These are phyloP conservation scores for Orbilia blumenaviensis DNA, from an alignment of 2,329 filamentous ascomycete species.

Conservation along the genomic window DNA sequence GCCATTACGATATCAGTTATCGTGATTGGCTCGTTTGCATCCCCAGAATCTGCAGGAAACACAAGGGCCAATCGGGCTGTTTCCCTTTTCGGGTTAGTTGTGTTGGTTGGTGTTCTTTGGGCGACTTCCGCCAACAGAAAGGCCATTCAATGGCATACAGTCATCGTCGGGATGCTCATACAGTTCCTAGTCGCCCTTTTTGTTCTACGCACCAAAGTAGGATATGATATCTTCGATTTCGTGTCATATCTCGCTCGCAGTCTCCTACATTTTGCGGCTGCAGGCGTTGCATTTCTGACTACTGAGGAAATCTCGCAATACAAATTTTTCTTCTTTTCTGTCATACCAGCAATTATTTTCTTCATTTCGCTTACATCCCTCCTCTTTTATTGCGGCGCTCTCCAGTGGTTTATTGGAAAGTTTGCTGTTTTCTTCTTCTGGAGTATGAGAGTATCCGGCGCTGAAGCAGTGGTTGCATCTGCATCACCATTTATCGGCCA, in stretches of 20 bases:
- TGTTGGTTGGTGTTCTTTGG: conserved; percentile 76
- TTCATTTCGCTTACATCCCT: conserved; percentile 93
- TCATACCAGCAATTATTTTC: conserved; percentile 94
- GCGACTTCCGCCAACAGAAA: conserved; percentile 75
- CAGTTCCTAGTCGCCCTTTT: conserved; percentile 91
- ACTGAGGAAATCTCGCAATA: conserved; percentile 62
- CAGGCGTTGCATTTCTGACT: conserved; percentile 79
- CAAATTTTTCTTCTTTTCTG: conserved; percentile 76
- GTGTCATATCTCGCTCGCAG: conserved; percentile 77
- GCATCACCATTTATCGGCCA: conserved; percentile 94
- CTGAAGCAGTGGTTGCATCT: conserved; percentile 91
- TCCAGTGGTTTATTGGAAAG: conserved; percentile 91
- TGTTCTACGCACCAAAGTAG: conserved; percentile 80
- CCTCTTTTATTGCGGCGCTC: conserved; percentile 78
- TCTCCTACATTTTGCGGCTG: conserved; percentile 77
- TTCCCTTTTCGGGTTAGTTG: conserved; percentile 78
- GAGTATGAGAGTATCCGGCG: conserved; percentile 84
- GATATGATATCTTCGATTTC: conserved; percentile 92
- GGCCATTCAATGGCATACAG: conserved; percentile 75
- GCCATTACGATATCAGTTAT: conserved; percentile 74
- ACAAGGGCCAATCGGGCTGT: conserved; percentile 81
- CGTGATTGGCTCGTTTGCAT: conserved; percentile 79
- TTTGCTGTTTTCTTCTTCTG: conserved; percentile 93
- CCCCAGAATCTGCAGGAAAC: conserved; percentile 76
- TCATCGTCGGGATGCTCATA: conserved; percentile 86